phyloP scores from a whole-genome alignment of 2,329 filamentous ascomycete species.

The Biscogniauxia mediterranea region DNA sequence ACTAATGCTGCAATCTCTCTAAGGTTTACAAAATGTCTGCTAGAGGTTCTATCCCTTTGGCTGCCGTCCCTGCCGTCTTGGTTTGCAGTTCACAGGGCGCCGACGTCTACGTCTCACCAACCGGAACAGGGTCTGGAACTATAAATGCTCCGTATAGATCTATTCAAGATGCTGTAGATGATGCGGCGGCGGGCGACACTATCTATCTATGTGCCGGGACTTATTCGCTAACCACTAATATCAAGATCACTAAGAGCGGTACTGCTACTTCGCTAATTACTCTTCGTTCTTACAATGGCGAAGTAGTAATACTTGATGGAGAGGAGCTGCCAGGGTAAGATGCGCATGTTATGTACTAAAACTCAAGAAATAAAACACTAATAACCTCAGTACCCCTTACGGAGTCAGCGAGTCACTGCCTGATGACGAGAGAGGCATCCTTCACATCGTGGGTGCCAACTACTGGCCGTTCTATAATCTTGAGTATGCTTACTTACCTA shows the following conservation, averaged over 20 bases:
- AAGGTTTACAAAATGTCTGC: conserved; percentile 1
- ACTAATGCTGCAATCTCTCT: neutral
- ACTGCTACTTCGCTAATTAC: conserved; percentile 40
- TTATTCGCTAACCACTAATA: conserved; percentile 45
- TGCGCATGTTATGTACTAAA: neutral
- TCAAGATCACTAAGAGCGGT: conserved; percentile 46
- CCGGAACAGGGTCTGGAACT: conserved; percentile 39
- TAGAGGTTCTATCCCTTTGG: neutral
- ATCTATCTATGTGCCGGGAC: conserved; percentile 45
- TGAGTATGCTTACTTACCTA: conserved; percentile 7
- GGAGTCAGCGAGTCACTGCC: conserved; percentile 38
- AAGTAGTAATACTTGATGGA: conserved; percentile 46
- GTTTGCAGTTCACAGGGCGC: conserved; percentile 18
- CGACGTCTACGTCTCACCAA: conserved; percentile 46
- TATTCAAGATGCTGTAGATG: conserved; percentile 46
- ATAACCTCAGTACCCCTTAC: conserved; percentile 35
- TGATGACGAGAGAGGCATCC: conserved; percentile 42
- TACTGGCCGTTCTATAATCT: conserved; percentile 47
- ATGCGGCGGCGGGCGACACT: conserved; percentile 44
- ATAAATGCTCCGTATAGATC: conserved; percentile 41
- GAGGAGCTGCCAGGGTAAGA: conserved; percentile 35
- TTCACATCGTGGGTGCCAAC: conserved; percentile 44
- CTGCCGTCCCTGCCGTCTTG: neutral
- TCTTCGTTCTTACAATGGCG: conserved; percentile 40
- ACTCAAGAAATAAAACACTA: neutral